Evolutionary conservation across 805 yeast species (phyloP), one percentile per base, ranked within the genome.

Genomic region (Myxozyma udenii): DNA sequence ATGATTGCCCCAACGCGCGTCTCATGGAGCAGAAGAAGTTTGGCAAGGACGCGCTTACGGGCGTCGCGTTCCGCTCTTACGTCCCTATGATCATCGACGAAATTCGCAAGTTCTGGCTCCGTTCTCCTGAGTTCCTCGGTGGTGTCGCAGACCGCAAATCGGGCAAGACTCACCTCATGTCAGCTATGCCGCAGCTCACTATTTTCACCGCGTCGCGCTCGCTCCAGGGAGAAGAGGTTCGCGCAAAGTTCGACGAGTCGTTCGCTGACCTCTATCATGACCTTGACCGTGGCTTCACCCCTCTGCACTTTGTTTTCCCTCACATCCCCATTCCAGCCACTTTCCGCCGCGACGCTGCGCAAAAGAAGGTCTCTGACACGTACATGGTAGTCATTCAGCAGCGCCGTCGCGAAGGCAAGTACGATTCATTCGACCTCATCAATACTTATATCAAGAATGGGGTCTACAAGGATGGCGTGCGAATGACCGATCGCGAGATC

Each of bases 11-110:
- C 58, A 93, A 93, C 73, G 73, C 81, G 64, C 81, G 89, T 61
- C 79, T 93, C 65, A 93, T 93, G 98, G 98, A 93, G 69, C 98
- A 93, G 72, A 93, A 93, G 80, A 93, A 89, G 74, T 93, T 93
- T 65, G 95, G 90, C 57, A 93, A 93, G 72, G 79, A 80, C 48
- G 95, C 96, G 21, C 77, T 93, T 62, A 85, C 96, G 24, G 80
- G 79, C 59, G 96, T 87, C 41, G 80, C 95, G 1, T 93, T 93
- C 75, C 78, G 79, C 61, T 71, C 73, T 16, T 91, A 93, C 65
- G 97, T 93, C 45, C 98, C 98, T 52, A 74, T 83, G 68, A 89
- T 93, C 64, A 79, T 79, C 63, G 84, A 83, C 58, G 98, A 93
- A 70, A 78, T 87, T 41, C 63, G 76, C 50, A 74, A 78, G 60